These are phyloP conservation scores for Sphaerulina musiva DNA, from an alignment of 2,329 filamentous ascomycete genomes.

Conservation along the genomic window DNA sequence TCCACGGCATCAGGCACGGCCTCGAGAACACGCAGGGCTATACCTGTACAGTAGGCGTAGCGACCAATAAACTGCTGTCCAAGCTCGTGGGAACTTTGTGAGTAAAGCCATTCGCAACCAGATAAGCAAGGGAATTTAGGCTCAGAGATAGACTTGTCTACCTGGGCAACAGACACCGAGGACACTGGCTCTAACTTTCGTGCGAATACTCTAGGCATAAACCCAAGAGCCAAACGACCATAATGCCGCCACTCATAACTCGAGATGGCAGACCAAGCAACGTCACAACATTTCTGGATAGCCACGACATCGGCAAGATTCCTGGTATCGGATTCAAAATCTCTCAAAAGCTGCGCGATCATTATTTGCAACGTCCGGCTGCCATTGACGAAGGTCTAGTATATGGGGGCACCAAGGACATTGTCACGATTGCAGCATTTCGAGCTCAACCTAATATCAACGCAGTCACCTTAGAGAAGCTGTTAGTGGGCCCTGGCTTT, in stretches of 20 bases:
- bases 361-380: slow-evolving; percentile 47
- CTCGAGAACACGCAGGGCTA: slow-evolving; percentile 74
- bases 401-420: slow-evolving; percentile 47
- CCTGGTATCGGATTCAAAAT: slow-evolving; percentile 80
- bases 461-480: slow-evolving; percentile 56
- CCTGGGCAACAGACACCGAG: neutral
- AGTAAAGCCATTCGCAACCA: neutral
- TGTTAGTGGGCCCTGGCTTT: slow-evolving; percentile 64
- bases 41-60: slow-evolving; percentile 79
- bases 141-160: neutral
- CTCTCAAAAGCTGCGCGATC: slow-evolving; percentile 59
- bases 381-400: slow-evolving; percentile 42
- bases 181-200: neutral
- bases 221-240: slow-evolving; percentile 76
- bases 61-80: slow-evolving; percentile 77
- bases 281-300: slow-evolving; percentile 64
- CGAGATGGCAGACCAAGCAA: slow-evolving; percentile 38
- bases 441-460: slow-evolving; percentile 58
- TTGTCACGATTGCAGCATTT: slow-evolving; percentile 60
- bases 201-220: slow-evolving; percentile 52
- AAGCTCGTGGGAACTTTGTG: slow-evolving; percentile 71
- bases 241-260: slow-evolving; percentile 54
- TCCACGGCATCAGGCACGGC: slow-evolving; percentile 36
- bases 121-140: neutral
- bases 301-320: slow-evolving; percentile 68